Conservation (phyloP, 306 rosid genomes). For the Cicer arietinum region DNA sequence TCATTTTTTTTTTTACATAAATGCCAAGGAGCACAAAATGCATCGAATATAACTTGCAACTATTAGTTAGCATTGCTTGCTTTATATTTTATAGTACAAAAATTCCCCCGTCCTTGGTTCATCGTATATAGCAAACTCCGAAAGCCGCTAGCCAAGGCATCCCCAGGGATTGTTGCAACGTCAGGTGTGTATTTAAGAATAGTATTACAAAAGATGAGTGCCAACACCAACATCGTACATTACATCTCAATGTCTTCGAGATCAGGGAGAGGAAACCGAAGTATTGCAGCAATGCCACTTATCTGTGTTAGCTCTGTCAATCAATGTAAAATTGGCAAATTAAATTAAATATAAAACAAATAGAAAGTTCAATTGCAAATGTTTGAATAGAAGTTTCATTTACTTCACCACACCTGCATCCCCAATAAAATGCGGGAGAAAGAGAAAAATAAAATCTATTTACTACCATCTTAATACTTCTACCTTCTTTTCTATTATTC, state of each 20-base stretch:
- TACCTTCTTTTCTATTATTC: background rate
- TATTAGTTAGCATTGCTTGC: slow-evolving; percentile 29
- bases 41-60: slow-evolving; percentile 33
- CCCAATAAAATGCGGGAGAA: background rate
- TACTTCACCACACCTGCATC: background rate
- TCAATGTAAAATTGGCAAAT: slow-evolving; percentile 7
- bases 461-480: slow-evolving; percentile 20
- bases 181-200: slow-evolving; percentile 21
- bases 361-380: background rate
- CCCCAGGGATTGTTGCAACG: slow-evolving; percentile 21
- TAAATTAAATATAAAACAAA: slow-evolving; percentile 26
- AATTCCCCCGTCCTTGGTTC: slow-evolving; percentile 1
- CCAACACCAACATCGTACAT: slow-evolving; percentile 34
- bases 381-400: slow-evolving; percentile 8
- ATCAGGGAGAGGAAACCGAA: slow-evolving; percentile 96
- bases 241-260: slow-evolving; percentile 94
- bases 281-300: slow-evolving; percentile 81
- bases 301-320: slow-evolving; percentile 79
- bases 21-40: slow-evolving; percentile 29
- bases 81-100: slow-evolving; percentile 28
- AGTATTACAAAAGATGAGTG: slow-evolving; percentile 1
- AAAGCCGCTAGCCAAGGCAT: background rate
- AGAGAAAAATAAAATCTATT: background rate
- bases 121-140: slow-evolving; percentile 12
- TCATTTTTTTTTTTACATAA: slow-evolving; percentile 21